Base-by-base conservation (phyloP, 768 basidiomycete genomes). In the Flagelloscypha sp. region DNA sequence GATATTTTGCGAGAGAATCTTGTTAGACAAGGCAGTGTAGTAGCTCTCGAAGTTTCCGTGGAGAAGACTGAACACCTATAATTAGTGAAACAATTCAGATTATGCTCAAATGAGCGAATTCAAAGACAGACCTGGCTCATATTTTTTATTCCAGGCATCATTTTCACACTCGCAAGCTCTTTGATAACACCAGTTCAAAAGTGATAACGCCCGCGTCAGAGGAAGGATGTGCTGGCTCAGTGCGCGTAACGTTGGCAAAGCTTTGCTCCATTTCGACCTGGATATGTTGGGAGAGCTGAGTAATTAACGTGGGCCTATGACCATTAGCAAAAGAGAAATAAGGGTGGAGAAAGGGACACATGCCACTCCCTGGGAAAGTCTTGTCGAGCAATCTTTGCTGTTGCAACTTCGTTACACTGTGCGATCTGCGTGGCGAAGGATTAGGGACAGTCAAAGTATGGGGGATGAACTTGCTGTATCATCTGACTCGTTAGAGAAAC, bases 341-440 rank as follows among this genome's bases (percentile, higher is more conserved):
- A 24, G 13, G 10, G 10, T 27, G 27, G 12, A 30, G 23, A 8
- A 27, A 23, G 15, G 34, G 17, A 33, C 24, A 53, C 63, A 40
- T 51, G 83, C 89, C 89, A 93, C 24, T 66, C 66, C 21, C 49
- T 57, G 7, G 86, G 84, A 53, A 74, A 89, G 48, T 94, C 90
- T 15, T 69, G 53, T 21, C 90, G 74, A 6, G 86, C 81, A 34
- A 92, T 73, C 52, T 80, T 92, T 9, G 76, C 66, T 7, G 87
- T 67, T 17, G 85, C 76, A 20, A 83, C 49, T 42, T 84, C 71
- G 42, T 90, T 86, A 49, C 76, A 85, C 37, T 81, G 70, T 12
- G 84, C 75, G 40, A 93, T 81, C 89, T 89, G 52, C 32, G 33
- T 20, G 18, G 31, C 16, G 33, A 27, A 19, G 10, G 24, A 35